phyloP scores from a whole-genome alignment of 768 basidiomycete genomes.

The Strobilomyces echinocephalus region DNA sequence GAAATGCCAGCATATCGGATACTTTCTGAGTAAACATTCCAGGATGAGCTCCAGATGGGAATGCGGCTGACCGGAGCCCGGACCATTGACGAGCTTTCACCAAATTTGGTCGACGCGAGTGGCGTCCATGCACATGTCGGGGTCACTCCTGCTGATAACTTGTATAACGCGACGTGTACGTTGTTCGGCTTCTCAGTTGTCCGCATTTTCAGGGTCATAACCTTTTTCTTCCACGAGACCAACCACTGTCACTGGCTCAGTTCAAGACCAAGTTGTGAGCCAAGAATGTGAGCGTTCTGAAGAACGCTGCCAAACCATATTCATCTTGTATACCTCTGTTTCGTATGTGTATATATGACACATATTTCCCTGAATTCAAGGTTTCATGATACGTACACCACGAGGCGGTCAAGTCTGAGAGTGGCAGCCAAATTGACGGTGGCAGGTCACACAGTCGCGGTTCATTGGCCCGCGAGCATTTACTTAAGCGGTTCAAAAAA shows the following conservation, averaged over 20 bases:
- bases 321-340: not conserved
- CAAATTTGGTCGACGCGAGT: slow-evolving; percentile 80
- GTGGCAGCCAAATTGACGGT: not conserved
- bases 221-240: slow-evolving; percentile 18
- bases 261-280: slow-evolving; percentile 20
- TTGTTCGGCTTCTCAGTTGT: not conserved
- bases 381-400: not conserved
- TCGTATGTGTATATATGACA: not conserved
- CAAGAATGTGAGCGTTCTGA: not conserved
- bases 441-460: not conserved
- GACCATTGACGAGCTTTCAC: slow-evolving; percentile 70
- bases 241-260: slow-evolving; percentile 28
- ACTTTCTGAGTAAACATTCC: not conserved
- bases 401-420: not conserved
- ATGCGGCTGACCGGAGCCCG: slow-evolving; percentile 85
- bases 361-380: not conserved
- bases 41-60: slow-evolving; percentile 98
- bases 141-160: slow-evolving; percentile 25
- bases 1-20: slow-evolving; percentile 46
- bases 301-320: not conserved
- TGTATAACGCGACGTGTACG: slow-evolving; percentile 33
- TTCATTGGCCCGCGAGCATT: not conserved
- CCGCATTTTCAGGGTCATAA: not conserved
- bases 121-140: slow-evolving; percentile 28
- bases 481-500: not conserved